Evolutionary conservation across 2,329 filamentous ascomycete species (phyloP).

Genomic region (Diaporthe citriasiana): DNA sequence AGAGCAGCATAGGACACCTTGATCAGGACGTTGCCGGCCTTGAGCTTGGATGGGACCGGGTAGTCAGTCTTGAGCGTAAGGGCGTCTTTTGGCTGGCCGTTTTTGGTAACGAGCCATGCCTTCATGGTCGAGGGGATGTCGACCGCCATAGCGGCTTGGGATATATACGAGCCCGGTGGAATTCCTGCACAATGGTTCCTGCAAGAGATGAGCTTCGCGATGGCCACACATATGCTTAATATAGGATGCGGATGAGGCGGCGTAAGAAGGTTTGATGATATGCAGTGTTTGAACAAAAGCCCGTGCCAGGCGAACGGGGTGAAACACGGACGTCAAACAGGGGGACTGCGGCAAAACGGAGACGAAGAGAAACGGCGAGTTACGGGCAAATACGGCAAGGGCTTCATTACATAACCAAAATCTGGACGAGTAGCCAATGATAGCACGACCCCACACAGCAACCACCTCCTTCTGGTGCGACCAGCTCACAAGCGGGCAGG

Average conservation of each 20-base stretch:
- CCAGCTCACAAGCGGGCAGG: not conserved
- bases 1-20: conserved; percentile 53
- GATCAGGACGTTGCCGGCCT: conserved; percentile 48
- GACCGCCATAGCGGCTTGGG: conserved; percentile 27
- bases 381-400: not conserved
- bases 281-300: not conserved
- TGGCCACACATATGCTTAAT: not conserved
- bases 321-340: conserved; percentile 26
- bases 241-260: not conserved
- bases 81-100: conserved; percentile 46
- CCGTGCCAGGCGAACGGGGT: not conserved
- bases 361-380: not conserved
- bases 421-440: not conserved
- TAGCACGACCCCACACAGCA: not conserved
- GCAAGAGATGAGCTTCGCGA: not conserved
- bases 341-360: not conserved
- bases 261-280: not conserved
- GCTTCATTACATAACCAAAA: not conserved
- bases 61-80: conserved; percentile 46
- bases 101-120: conserved; percentile 49
- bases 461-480: not conserved
- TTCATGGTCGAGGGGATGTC: conserved; percentile 48
- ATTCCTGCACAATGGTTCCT: not conserved
- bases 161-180: too few species aligned
- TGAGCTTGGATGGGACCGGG: conserved; percentile 43